Evolutionary conservation across 1,284 basidiomycete genomes (phyloP).

Genomic region (Entoloma clypeatum): DNA sequence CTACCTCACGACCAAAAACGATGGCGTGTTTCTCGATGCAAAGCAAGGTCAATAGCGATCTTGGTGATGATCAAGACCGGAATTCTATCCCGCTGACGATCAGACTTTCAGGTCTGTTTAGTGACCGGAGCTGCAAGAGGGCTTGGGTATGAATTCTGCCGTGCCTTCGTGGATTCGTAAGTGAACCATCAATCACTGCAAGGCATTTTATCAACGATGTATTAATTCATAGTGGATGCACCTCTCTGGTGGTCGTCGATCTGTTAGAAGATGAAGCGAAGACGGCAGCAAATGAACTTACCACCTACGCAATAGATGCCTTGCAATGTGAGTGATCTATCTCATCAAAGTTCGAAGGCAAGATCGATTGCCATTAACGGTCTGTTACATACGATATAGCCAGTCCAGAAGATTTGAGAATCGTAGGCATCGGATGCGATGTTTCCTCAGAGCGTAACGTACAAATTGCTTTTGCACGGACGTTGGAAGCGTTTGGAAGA

Average conservation of each 20-base stretch:
- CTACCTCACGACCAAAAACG: slow-evolving; percentile 30
- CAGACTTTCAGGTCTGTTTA: slow-evolving; percentile 67
- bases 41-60: slow-evolving; percentile 48
- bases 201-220: slow-evolving; percentile 4
- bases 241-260: slow-evolving; percentile 81
- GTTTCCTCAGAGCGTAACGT: slow-evolving; percentile 83
- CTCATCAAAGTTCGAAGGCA: no score
- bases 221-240: slow-evolving; percentile 62
- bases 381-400: slow-evolving; percentile 58
- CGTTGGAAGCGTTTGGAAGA: slow-evolving; percentile 75
- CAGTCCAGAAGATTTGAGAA: slow-evolving; percentile 58
- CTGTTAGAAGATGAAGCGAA: slow-evolving; percentile 73
- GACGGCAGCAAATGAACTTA: slow-evolving; percentile 72
- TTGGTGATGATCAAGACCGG: not conserved
- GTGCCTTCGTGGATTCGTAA: slow-evolving; percentile 84
- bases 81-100: no score
- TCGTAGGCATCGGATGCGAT: slow-evolving; percentile 83
- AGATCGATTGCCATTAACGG: no score
- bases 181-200: slow-evolving; percentile 25
- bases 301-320: slow-evolving; percentile 48
- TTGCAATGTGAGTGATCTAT: no score
- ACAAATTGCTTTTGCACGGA: slow-evolving; percentile 63
- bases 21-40: slow-evolving; percentile 67
- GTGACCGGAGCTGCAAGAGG: slow-evolving; percentile 95
- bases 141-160: slow-evolving; percentile 84